Base-by-base conservation (phyloP, 1,139 yeast species). In the Torulaspora globosa region DNA sequence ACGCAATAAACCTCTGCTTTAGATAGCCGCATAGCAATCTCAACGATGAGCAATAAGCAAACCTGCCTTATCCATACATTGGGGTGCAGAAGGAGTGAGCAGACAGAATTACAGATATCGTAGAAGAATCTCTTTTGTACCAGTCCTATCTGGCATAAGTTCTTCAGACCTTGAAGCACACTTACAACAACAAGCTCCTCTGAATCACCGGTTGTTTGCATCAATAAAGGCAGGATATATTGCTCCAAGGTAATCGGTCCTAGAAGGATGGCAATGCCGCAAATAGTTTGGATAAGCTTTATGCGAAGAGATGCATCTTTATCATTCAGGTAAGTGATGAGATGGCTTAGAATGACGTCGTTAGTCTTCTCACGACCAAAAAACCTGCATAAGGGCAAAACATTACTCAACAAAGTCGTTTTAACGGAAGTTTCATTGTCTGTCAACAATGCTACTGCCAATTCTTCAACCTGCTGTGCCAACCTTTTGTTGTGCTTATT, bases 271-370 rank as follows among this genome's bases (percentile, higher is more conserved):
- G 95, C 86, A 21, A 94, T 70, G 1, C 83, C 80, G 5, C 88
- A 75, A n/a, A 90, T 78, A n/a, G 88, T 75, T 31, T 82, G 76
- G 37, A 90, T 79, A 56, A 94, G 82, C 6, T 82, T 80, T 27
- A 84, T 69, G 48, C 95, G 72, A 21, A 92, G 69, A 24, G 79
- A 76, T 2, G 84, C 72, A 57, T 82, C 81, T 41, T 80, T 74
- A 60, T 89, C 97, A 63, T 94, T 94, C 50, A 94, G 69, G 59
- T 89, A 94, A 0, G 97, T 90, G 37, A 92, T 89, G 44, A 90
- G 70, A 70, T 94, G 98, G 36, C 96, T 90, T 40, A 94, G 67
- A 12, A 94, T 80, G 36, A 90, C 73, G 64, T 94, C 97, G 60
- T 86, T 89, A 0, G 96, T 84, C 56, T 80, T 84, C 44, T 88